Conservation (phyloP, 176 grass and related monocot genomes). For the Lolium multiflorum region DNA sequence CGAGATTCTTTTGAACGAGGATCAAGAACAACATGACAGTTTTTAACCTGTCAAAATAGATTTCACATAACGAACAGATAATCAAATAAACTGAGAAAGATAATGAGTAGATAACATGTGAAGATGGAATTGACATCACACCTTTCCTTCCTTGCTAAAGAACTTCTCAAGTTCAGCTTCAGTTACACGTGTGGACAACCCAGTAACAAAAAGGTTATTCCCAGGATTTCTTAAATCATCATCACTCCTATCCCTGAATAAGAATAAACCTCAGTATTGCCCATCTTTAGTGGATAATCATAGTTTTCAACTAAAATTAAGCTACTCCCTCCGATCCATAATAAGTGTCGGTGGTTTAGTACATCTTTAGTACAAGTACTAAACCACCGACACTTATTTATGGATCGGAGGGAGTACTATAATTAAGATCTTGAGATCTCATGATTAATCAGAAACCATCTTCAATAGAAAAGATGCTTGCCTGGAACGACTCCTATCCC, state of each 20-base stretch:
- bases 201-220: conserved; percentile 93
- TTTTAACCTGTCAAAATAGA: conserved; percentile 61
- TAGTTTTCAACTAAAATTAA: conserved; percentile 28
- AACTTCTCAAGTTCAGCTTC: conserved; percentile 79
- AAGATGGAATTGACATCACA: conserved; percentile 41
- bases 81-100: not conserved
- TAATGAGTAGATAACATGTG: not conserved
- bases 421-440: conserved; percentile 6
- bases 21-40: conserved; percentile 88
- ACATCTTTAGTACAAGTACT: too few species aligned
- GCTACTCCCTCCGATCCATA: too few species aligned
- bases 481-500: conserved; percentile 88
- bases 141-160: conserved; percentile 92
- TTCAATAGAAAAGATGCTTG: conserved; percentile 44
- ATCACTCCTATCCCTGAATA: conserved; percentile 50
- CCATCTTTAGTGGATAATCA: not conserved
- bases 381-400: too few species aligned
- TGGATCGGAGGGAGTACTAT: too few species aligned
- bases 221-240: conserved; percentile 76
- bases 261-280: conserved; percentile 34
- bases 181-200: conserved; percentile 83
- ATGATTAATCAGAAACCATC: conserved; percentile 23
- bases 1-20: conserved; percentile 97
- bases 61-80: conserved; percentile 21
- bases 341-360: too few species aligned